Evolutionary conservation across 331 rosid species (phyloP).

Genomic region (Dryas integrifolia): DNA sequence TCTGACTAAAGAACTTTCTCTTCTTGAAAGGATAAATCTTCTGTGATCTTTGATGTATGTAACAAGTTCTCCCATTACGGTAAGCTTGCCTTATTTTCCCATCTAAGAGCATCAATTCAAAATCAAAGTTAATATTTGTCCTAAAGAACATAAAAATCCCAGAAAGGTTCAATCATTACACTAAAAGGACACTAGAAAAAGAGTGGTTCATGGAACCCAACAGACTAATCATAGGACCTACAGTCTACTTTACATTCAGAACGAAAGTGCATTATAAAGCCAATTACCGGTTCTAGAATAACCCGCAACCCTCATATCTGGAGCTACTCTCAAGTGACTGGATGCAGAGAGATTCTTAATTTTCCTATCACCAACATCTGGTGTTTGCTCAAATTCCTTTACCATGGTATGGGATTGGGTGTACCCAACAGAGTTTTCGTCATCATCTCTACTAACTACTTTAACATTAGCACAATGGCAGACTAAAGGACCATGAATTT

Average conservation of each 20-base stretch:
- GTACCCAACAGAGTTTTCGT: slow-evolving; percentile 41
- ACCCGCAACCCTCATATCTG: slow-evolving; percentile 37
- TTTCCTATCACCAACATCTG: slow-evolving; percentile 18
- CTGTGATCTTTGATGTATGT: slow-evolving; percentile 49
- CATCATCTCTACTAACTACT: slow-evolving; percentile 55
- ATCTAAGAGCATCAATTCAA: slow-evolving; percentile 36
- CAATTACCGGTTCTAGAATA: slow-evolving; percentile 39
- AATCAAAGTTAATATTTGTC: slow-evolving; percentile 12
- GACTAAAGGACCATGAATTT: slow-evolving; percentile 4
- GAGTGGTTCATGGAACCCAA: not conserved
- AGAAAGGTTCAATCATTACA: not conserved
- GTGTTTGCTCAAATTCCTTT: slow-evolving; percentile 27
- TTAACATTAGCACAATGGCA: slow-evolving; percentile 25
- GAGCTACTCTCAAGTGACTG: slow-evolving; percentile 20
- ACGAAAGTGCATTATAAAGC: slow-evolving; percentile 20
- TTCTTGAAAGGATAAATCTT: slow-evolving; percentile 75
- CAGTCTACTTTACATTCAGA: slow-evolving; percentile 6
- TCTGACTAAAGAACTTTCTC: slow-evolving; percentile 56
- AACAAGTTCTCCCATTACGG: slow-evolving; percentile 29
- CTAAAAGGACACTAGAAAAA: not conserved
- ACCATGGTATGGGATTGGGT: slow-evolving; percentile 31
- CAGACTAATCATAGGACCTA: slow-evolving; percentile 1
- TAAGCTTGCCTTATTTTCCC: slow-evolving; percentile 25
- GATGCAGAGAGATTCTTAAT: slow-evolving; percentile 25
- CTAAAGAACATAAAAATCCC: slow-evolving; percentile 5